Base-by-base conservation (phyloP, 139 green algal genomes). In the Coccomyxa sp. region DNA sequence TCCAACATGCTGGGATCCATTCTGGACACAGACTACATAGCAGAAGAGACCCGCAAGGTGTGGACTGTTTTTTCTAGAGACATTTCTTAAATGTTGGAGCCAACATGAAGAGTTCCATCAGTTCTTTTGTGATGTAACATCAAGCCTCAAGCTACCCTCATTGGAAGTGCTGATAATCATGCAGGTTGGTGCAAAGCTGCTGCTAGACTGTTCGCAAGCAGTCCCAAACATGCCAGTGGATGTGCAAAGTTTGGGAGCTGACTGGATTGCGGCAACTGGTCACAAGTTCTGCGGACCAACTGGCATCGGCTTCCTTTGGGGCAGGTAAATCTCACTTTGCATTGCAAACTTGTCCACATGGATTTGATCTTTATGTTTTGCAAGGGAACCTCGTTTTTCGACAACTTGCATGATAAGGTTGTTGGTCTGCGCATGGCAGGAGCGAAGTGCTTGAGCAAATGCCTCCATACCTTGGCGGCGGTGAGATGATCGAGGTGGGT, bases 231-330 rank as follows among this genome's bases (percentile, higher is more conserved):
- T 97, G 92, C 91, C 94, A 0, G 88, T 99, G 13, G 93, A 99
- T 80, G 97, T 99, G 28, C 85, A 92, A 78, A 80, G 85, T 4
- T 90, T 99, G 58, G 96, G 94, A 0, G 95, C 91, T 21, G 97
- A 99, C 89, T 99, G 92, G 89, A 94, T 99, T 51, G 97, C 98
- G 58, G 96, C 90, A 14, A 96, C 91, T n/a, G 88, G 81, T 11
- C 97, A 99, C 91, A 99, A 99, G 86, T 97, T 98, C 94, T 98
- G 95, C 79, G 97, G 91, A 0, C 96, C 97, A 25, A 98, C 97
- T 21, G 97, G 97, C 86, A 97, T 98, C 58, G 97, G 97, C 28
- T 99, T 99, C 87, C 90, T 99, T 31, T 99, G 97, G 95, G 97
- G 95, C 78, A 93, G 85, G 88, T 87, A 78, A 13, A 81, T 31